phyloP scores from a whole-genome alignment of 1,284 basidiomycete species.

The Rhodotorula sp. region DNA sequence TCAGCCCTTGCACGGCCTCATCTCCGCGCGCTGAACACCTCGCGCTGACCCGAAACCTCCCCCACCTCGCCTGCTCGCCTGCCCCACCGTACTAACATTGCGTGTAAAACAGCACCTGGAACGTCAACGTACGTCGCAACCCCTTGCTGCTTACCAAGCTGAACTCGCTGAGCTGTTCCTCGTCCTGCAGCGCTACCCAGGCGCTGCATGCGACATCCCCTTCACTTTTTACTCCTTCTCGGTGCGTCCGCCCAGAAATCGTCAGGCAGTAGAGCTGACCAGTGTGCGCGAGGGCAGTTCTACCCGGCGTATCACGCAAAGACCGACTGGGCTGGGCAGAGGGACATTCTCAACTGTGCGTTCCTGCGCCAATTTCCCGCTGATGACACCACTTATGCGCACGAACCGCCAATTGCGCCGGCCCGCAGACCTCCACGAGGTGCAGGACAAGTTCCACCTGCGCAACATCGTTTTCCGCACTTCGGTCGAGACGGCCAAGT shows the following conservation, averaged over 20 bases:
- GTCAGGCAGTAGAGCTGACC: background rate
- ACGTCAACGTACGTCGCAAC: constrained; percentile 5
- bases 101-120: constrained; percentile 27
- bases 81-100: too few relatives aligned
- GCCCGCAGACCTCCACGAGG: constrained; percentile 27
- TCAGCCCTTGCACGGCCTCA: background rate
- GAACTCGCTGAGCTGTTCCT: background rate
- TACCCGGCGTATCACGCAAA: constrained; percentile 18
- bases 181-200: constrained; percentile 28
- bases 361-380: background rate
- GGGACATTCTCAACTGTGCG: constrained; percentile 17
- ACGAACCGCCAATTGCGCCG: too few relatives aligned
- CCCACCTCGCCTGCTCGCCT: background rate
- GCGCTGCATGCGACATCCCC: constrained; percentile 39
- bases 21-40: background rate
- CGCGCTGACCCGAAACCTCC: background rate
- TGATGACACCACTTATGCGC: too few relatives aligned
- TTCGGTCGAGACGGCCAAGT: constrained; percentile 24
- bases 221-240: constrained; percentile 41
- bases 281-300: constrained; percentile 2
- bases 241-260: background rate
- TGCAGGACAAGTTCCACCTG: constrained; percentile 25
- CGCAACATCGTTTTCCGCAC: constrained; percentile 38
- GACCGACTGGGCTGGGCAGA: constrained; percentile 29
- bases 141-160: too few relatives aligned